Conservation (phyloP, 805 yeast species). For the Starmerella gropengiesseri region DNA sequence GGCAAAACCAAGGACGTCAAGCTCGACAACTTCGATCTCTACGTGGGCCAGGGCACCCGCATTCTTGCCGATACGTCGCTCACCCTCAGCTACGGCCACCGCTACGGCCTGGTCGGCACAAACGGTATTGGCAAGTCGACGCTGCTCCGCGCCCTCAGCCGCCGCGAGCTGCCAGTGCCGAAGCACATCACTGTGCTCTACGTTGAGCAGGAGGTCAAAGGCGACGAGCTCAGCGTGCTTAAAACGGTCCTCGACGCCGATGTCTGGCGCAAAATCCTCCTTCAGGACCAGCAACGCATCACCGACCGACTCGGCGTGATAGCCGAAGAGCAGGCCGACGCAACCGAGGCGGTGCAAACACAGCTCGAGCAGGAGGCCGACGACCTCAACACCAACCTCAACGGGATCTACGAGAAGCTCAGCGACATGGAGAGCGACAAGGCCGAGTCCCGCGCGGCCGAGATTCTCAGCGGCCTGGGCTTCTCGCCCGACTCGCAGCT, state of each 20-base stretch:
- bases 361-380: constrained; percentile 82
- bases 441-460: constrained; percentile 95
- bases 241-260: constrained; percentile 98
- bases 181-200: constrained; percentile 91
- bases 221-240: constrained; percentile 82
- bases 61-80: constrained; percentile 80
- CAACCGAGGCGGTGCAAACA: constrained; percentile 38
- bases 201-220: constrained; percentile 93
- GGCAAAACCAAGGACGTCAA: constrained; percentile 97
- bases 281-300: constrained; percentile 52
- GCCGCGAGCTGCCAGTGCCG: constrained; percentile 89
- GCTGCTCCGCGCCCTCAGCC: constrained; percentile 73
- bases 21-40: constrained; percentile 81
- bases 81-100: constrained; percentile 79
- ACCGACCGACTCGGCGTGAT: constrained; percentile 67
- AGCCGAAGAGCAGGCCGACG: constrained; percentile 53
- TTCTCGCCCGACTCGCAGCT: constrained; percentile 80
- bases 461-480: constrained; percentile 85
- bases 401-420: constrained; percentile 70
- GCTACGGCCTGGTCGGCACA: constrained; percentile 96
- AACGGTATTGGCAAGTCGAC: constrained; percentile 99
- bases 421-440: constrained; percentile 93
- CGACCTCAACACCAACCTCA: constrained; percentile 68
- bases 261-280: constrained; percentile 91
- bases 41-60: constrained; percentile 92